These are phyloP conservation scores for Beauveria varroae DNA, from an alignment of 2,329 filamentous ascomycete genomes.

Conservation along the genomic window DNA sequence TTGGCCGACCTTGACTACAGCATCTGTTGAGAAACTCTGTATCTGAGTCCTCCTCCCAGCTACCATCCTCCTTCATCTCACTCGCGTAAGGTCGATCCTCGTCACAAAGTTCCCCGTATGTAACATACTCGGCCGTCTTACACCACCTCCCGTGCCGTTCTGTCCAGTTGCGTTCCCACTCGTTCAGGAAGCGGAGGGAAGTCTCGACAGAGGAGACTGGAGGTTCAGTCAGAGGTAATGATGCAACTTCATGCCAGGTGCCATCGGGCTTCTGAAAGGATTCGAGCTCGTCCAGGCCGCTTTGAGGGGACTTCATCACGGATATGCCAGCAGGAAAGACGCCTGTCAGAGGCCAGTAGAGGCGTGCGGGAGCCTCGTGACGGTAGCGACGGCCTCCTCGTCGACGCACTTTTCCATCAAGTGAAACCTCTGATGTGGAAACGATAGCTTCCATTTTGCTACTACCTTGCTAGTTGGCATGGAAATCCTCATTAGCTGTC, in stretches of 20 bases:
- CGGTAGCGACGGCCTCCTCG: too few species aligned
- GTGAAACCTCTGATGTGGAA: too few species aligned
- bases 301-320: not conserved
- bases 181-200: constrained; percentile 15
- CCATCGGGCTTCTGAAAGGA: constrained; percentile 3
- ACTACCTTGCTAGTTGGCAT: too few species aligned
- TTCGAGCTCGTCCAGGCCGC: not conserved
- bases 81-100: constrained; percentile 15
- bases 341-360: not conserved
- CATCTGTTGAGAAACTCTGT: constrained; percentile 19
- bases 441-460: too few species aligned
- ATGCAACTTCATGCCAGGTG: constrained; percentile 21
- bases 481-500: too few species aligned
- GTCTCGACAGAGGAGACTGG: constrained; percentile 20
- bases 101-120: constrained; percentile 16
- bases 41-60: constrained; percentile 18
- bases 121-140: constrained; percentile 14
- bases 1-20: constrained; percentile 19
- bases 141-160: constrained; percentile 15
- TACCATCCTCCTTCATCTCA: constrained; percentile 17
- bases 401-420: too few species aligned
- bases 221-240: constrained; percentile 19
- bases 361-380: not conserved
- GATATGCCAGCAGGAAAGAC: not conserved
- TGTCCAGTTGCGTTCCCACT: constrained; percentile 19